These are phyloP conservation scores for Phytopythium litorale DNA, from an alignment of 352 stramenopile species.

Conservation along the genomic window DNA sequence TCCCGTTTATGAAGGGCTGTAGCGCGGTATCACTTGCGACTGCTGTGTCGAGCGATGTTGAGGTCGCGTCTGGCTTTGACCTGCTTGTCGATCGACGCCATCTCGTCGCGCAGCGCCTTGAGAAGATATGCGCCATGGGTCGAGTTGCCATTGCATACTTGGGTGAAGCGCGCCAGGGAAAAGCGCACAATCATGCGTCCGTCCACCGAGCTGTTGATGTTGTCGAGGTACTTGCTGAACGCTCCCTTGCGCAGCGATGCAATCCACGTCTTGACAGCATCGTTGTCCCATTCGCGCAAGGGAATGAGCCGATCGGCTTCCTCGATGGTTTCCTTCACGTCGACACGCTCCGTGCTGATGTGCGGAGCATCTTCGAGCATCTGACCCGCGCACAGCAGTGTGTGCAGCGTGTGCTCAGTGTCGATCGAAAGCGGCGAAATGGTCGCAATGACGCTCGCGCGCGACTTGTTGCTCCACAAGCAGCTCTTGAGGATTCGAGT, in stretches of 20 bases:
- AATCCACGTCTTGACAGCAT: conserved; percentile 51
- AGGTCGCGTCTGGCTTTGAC: conserved; percentile 49
- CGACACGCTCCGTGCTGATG: conserved; percentile 45
- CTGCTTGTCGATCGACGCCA: conserved; percentile 42
- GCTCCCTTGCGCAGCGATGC: conserved; percentile 35
- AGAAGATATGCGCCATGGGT: conserved; percentile 48
- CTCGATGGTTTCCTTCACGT: conserved; percentile 47
- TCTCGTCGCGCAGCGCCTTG: conserved; percentile 56
- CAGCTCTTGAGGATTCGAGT: conserved; percentile 77
- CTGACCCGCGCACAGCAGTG: conserved; percentile 60
- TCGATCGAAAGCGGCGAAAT: conserved; percentile 72
- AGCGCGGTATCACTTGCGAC: not conserved
- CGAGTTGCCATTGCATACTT: conserved; percentile 64
- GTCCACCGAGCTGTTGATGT: conserved; percentile 43
- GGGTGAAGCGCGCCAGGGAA: conserved; percentile 51
- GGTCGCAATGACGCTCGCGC: conserved; percentile 74
- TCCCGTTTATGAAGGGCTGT: not conserved
- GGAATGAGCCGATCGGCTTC: conserved; percentile 24
- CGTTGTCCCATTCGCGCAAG: conserved; percentile 64
- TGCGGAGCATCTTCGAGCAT: conserved; percentile 60
- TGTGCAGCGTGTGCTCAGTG: conserved; percentile 78
- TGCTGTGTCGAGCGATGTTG: conserved; percentile 27
- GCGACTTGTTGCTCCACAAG: conserved; percentile 52
- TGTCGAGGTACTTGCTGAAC: conserved; percentile 49
- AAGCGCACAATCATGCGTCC: conserved; percentile 61